phyloP scores from a whole-genome alignment of 306 rosid genomes.

The apple (Malus domestica) region ASM211411v1 NC_041799.1:10506501-10507000 shows the following conservation, averaged over 20 bases:
- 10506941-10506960: neutral
- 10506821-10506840: neutral
- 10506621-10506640: slow-evolving; percentile 79
- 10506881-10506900: neutral
- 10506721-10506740: neutral
- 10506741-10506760: neutral
- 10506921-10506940: neutral
- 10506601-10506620: slow-evolving; percentile 74
- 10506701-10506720: neutral
- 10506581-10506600: slow-evolving; percentile 87
- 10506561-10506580: slow-evolving; percentile 71
- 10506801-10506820: neutral
- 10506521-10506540: slow-evolving; percentile 83
- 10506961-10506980: neutral
- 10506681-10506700: neutral
- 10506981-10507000: neutral
- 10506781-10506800: neutral
- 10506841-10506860: neutral
- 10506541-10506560: slow-evolving; percentile 87
- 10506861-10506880: neutral
- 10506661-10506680: slow-evolving; percentile 9
- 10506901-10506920: neutral
- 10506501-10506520: slow-evolving; percentile 77
- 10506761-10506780: neutral
- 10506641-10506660: slow-evolving; percentile 76